Percentiles rank a stretch among this genome's conserved stretches.
phyloP scores from a whole-genome alignment of 805 yeast species.

The Metschnikowia baotianmanensis region DNA sequence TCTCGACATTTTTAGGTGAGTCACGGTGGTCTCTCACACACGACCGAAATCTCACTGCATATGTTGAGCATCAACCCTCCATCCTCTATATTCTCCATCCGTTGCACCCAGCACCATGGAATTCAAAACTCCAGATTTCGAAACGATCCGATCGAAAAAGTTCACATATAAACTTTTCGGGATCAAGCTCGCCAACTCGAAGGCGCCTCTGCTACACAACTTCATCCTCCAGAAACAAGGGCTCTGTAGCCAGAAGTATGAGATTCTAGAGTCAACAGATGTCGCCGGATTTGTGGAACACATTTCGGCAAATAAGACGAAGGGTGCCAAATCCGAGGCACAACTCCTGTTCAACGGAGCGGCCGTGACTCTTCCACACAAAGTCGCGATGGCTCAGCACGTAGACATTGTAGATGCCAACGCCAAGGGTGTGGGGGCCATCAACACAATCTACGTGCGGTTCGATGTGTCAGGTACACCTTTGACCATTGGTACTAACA shows the following conservation, averaged over 20 bases:
- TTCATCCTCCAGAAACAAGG: constrained; percentile 22
- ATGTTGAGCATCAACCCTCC: background rate
- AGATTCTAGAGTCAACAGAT: constrained; percentile 24
- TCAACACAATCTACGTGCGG: constrained; percentile 32
- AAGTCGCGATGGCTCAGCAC: constrained; percentile 24
- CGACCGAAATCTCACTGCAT: no score
- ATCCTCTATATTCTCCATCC: background rate
- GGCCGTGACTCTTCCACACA: constrained; percentile 35
- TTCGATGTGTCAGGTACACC: constrained; percentile 14
- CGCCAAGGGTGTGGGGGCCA: constrained; percentile 33
- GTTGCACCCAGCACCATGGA: constrained; percentile 4
- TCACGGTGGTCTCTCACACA: no score
- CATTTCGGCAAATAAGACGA: constrained; percentile 14
- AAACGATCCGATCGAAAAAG: constrained; percentile 7
- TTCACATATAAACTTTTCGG: constrained; percentile 26
- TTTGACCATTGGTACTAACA: constrained; percentile 29
- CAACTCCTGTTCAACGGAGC: constrained; percentile 22
- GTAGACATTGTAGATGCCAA: constrained; percentile 28
- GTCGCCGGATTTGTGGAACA: constrained; percentile 18
- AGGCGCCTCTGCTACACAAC: constrained; percentile 29
- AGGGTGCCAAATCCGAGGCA: constrained; percentile 7
- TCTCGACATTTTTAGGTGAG: no score
- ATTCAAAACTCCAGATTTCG: constrained; percentile 12
- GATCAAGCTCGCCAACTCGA: constrained; percentile 23
- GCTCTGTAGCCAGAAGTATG: constrained; percentile 24